Conservation (phyloP, 2,329 filamentous ascomycete genomes). For the Fusarium brachygibbosum region DNA sequence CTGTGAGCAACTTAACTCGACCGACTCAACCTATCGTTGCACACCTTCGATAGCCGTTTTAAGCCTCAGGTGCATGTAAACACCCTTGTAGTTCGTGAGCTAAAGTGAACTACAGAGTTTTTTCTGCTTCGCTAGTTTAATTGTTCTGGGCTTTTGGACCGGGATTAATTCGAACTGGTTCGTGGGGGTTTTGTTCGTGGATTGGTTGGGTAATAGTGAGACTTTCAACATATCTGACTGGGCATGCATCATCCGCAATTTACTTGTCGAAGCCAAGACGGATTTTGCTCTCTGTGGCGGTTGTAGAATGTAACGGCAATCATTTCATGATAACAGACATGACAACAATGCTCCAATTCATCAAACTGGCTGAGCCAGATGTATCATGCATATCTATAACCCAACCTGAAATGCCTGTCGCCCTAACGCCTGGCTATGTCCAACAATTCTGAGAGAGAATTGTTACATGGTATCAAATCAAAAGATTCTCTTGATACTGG, state of each 20-base stretch:
- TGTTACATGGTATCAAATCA: slow-evolving; percentile 28
- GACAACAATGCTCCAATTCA: not conserved
- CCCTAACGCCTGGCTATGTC: slow-evolving; percentile 43
- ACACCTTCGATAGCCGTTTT: slow-evolving; percentile 32
- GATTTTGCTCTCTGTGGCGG: not conserved
- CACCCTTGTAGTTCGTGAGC: slow-evolving; percentile 30
- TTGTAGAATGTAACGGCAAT: not conserved
- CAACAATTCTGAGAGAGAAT: slow-evolving; percentile 6
- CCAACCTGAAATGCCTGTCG: slow-evolving; percentile 20
- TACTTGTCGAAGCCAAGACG: not conserved
- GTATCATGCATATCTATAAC: slow-evolving; percentile 33
- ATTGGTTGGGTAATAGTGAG: not conserved
- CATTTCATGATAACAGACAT: not conserved
- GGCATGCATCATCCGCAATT: not conserved
- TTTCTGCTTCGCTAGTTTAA: slow-evolving; percentile 9
- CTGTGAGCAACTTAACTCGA: not conserved
- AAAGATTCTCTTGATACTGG: slow-evolving; percentile 51
- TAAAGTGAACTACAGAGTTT: slow-evolving; percentile 28
- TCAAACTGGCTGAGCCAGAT: not conserved
- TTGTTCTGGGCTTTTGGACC: slow-evolving; percentile 8
- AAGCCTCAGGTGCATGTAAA: slow-evolving; percentile 33
- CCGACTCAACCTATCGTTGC: not conserved
- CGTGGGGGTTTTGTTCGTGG: slow-evolving; percentile 3
- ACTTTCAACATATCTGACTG: not conserved
- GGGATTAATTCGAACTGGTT: slow-evolving; percentile 23